phyloP scores from a whole-genome alignment of 192 early-diverging fungal species.

The Helicostylum pulchrum region DNA sequence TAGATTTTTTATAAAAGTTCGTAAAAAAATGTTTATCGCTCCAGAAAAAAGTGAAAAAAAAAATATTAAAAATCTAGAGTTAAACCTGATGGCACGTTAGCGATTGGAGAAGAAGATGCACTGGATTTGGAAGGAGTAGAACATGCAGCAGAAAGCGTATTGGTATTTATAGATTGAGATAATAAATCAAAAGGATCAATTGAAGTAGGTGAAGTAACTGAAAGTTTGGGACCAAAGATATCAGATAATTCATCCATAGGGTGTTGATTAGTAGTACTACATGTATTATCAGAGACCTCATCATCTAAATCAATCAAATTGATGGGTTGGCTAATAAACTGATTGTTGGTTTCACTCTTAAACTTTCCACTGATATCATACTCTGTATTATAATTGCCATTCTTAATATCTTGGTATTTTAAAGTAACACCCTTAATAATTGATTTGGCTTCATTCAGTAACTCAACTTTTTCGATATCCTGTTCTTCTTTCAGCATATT shows the following conservation, averaged over 20 bases:
- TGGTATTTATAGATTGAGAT: conserved; percentile 4
- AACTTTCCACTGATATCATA: conserved; percentile 23
- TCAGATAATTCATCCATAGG: conserved; percentile 23
- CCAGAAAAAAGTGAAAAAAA: no score
- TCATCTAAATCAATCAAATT: conserved; percentile 46
- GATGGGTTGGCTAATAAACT: conserved; percentile 20
- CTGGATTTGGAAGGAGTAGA: not conserved
- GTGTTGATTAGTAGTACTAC: not conserved
- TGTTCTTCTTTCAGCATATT: conserved; percentile 65
- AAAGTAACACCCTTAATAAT: conserved; percentile 72
- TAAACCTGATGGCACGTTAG: not conserved
- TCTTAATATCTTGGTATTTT: conserved; percentile 58
- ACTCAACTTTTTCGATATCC: conserved; percentile 69
- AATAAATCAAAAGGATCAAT: conserved; percentile 3
- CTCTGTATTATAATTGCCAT: conserved; percentile 41
- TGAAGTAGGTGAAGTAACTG: not conserved
- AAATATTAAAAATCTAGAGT: no score
- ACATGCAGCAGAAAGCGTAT: not conserved
- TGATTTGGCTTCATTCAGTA: conserved; percentile 66
- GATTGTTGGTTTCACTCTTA: not conserved
- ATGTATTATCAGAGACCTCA: conserved; percentile 15
- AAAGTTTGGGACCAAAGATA: not conserved
- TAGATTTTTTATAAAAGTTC: no score
- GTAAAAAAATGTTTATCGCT: no score
- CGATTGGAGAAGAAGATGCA: not conserved